Evolutionary conservation across 1,284 basidiomycete genomes (phyloP), one percentile per base, ranked within the genome.

Genomic region (Cryptococcus hybrid): DNA sequence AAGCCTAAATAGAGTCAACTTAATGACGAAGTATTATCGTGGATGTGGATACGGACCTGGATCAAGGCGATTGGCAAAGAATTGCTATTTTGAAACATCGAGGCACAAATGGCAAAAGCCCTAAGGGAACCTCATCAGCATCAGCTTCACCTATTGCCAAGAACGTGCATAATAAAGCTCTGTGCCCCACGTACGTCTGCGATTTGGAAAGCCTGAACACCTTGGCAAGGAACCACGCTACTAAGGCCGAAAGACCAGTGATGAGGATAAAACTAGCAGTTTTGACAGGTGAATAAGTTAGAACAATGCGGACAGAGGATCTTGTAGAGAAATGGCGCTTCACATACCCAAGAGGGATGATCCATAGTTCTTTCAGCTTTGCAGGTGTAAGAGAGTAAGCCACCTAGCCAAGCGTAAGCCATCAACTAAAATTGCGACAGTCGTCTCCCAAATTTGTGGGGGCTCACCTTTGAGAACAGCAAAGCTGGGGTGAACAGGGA

Each of bases 401-500:
- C 36, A 79, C 74, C 71, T 73, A 52, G 6, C 7, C 5, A 39
- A 12, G 13, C 36, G 30, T 35, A 15, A 12, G 42, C 47, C 47
- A 52, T 13, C 45, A 51, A 49, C 42, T 40, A 46, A 15, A 5
- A 12, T 40, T 34, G 2, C 13, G 44, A 38, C 39, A 24, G 35
- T 12, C 5, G 34, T 38, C 43, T 30, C 36, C 9, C 52, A n/a
- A 45, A 30, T 89, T 18, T 18, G 18, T 18, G 18, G 18, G 18
- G 18, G 0, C 92, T 88, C 24, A 95, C 92, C 80, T 96, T 97
- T 40, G 90, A 92, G 78, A 96, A 96, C 34, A 96, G 82, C 15
- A 97, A 84, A 0, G 89, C 88, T 0, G 93, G 93, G 0, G 93
- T 97, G 79, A 96, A 94, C 40, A 96, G 83, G 0, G 89, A 89